Evolutionary conservation across 257 asterid species (phyloP), one percentile per base, ranked within the genome.

Genomic region (Primulina tabacum): DNA sequence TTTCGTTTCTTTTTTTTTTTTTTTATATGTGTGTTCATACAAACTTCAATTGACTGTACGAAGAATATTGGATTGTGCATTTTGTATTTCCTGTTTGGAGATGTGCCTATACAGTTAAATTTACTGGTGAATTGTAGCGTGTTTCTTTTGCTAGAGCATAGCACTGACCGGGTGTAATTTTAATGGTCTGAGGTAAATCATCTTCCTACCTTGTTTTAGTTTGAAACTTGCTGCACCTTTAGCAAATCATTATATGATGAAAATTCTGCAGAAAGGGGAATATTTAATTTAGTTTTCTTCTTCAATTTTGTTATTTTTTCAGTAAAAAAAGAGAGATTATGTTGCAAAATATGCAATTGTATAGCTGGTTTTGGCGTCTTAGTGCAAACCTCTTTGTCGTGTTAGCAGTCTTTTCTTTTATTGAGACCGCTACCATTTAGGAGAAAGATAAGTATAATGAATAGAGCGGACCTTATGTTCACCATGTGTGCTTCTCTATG

Each of bases 291-390:
- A 3, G 53, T 12, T 11, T 38, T 10, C 14, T 38, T 38, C 47
- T 38, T 38, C 4, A 16, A 8, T 8, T 43, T 11, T 43, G 53
- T 21, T 16, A 40, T 14, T 30, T 17, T 18, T 55, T n/a, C 56
- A 26, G 18, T 34, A 28, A 29, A 60, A 65, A 60, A 16, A 32
- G 26, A 11, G 65, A 69, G 26, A 66, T 43, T 43, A 60, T 59
- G 4, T n/a, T 65, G 35, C 77, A 53, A 61, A 38, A 35, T 67
- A 60, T 62, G 21, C 56, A 3, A 40, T 62, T 62, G 62, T 16
- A 65, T 58, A 40, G 50, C 62, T 20, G 52, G 24, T 50, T 33
- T 71, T 34, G 16, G 17, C 55, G 6, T 26, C 12, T 29, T 62
- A 32, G 10, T 34, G 64, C 38, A 65, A 32, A 35, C 33, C 35